Base-by-base conservation (phyloP, 805 yeast species). In the Saturnispora saitoi region DNA sequence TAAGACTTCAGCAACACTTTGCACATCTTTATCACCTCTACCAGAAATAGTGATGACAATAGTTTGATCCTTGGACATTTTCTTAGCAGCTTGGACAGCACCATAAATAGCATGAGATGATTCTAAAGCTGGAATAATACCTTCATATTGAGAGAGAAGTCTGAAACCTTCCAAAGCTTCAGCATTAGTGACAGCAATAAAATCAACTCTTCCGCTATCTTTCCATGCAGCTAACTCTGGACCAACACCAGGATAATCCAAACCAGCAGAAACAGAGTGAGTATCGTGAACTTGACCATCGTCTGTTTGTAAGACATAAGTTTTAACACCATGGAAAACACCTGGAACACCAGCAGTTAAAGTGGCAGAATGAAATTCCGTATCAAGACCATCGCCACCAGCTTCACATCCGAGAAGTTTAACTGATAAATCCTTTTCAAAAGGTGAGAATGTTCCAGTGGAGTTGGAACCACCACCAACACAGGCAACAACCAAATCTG, bases 391-490 rank as follows among this genome's bases (percentile, higher is more conserved):
- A 58, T 87, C 95, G 68, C 99, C 99, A 66, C 96, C 99, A 45
- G 99, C 99, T 72, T 93, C 99, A 52, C 90, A 88, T 66, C 99
- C 99, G 29, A 90, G 70, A 63, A 93, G 71, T 62, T 78, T 79
- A 41, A 93, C 99, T 8, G 77, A 70, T 14, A 64, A 55, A 64
- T 89, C 96, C 15, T 86, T 72, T 64, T 88, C 95, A 63, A 93
- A 93, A 48, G 98, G 97, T 20, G 88, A 81, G 68, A 93, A 93
- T 78, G 91, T 80, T 66, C 99, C 99, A 30, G 95, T 80, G 45
- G 96, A 83, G 75, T 93, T 93, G 17, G 96, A 88, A 48, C 99
- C 99, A 62, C 99, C 99, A 61, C 99, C 99, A 45, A 93, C 99
- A 75, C 99, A 93, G 2, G 99, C 99, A 53, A 93, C 96, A 38